Evolutionary conservation across 495 filamentous ascomycete species (phyloP).

Genomic region (Entonaema liquescens): DNA sequence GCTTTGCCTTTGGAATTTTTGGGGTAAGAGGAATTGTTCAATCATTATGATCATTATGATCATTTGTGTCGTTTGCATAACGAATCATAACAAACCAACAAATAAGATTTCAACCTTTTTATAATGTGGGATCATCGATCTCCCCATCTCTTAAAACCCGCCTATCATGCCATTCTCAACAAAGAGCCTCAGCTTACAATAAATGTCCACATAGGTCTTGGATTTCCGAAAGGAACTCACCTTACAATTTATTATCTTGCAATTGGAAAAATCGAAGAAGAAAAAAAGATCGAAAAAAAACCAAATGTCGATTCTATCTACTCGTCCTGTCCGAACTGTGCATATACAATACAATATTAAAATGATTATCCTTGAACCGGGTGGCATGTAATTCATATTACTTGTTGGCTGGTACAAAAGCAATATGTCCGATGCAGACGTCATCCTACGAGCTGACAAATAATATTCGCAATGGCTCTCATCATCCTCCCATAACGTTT

Average conservation of each 20-base stretch:
- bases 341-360: background rate
- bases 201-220: background rate
- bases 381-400: background rate
- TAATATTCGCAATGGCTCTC: background rate
- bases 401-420: background rate
- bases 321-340: no score
- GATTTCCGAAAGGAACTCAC: background rate
- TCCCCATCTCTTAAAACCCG: constrained; percentile 6
- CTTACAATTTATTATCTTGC: background rate
- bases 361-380: no score
- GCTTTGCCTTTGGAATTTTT: background rate
- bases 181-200: constrained; percentile 11
- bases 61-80: constrained; percentile 11
- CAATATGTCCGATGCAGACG: constrained; percentile 17
- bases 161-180: constrained; percentile 10
- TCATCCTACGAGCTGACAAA: constrained; percentile 30
- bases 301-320: background rate
- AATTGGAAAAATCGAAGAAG: background rate
- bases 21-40: constrained; percentile 8
- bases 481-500: background rate
- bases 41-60: constrained; percentile 16
- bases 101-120: constrained; percentile 1
- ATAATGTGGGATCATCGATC: background rate
- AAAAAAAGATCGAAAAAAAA: background rate
- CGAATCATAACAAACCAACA: constrained; percentile 19